Conservation (phyloP, 1,139 yeast species). For the Diutina rugosa region DNA sequence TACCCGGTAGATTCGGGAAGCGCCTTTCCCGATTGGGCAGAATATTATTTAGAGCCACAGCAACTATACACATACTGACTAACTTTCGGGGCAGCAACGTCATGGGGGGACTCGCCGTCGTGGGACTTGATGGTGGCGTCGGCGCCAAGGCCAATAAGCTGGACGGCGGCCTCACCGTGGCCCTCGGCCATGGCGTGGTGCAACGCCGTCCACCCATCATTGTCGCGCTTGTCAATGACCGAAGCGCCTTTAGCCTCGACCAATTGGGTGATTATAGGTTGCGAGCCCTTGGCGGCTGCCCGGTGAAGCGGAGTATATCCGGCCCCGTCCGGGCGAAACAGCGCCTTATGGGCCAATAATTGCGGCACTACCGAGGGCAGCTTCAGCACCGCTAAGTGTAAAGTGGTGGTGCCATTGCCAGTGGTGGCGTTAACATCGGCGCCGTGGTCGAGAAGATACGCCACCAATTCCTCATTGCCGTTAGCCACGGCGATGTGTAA, state of each 20-base stretch:
- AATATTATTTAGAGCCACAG: not conserved
- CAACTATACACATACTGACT: conserved; percentile 8
- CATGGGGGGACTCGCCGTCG: conserved; percentile 45
- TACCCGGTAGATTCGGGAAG: conserved; percentile 2
- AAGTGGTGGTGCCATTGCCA: conserved; percentile 54
- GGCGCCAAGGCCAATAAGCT: conserved; percentile 56
- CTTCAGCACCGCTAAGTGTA: conserved; percentile 60
- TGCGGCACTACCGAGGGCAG: not conserved
- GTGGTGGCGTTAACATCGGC: conserved; percentile 37
- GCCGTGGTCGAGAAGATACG: conserved; percentile 19
- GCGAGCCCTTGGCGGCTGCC: conserved; percentile 72
- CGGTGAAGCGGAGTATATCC: conserved; percentile 64
- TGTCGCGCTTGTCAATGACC: conserved; percentile 43
- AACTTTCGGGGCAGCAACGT: conserved; percentile 53
- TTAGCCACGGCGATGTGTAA: conserved; percentile 70
- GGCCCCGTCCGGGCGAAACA: conserved; percentile 35
- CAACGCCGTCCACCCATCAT: conserved; percentile 71
- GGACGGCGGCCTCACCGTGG: conserved; percentile 61
- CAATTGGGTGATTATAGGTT: conserved; percentile 36
- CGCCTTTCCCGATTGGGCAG: not conserved
- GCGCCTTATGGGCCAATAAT: not conserved
- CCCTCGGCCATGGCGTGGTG: conserved; percentile 94
- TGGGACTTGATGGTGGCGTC: conserved; percentile 34
- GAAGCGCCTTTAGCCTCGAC: conserved; percentile 48
- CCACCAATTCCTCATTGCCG: conserved; percentile 47